Percentiles rank a stretch among this genome's conserved stretches.
Evolutionary conservation across 1,284 basidiomycete genomes (phyloP).

Genomic region (Polyporus tsugae): DNA sequence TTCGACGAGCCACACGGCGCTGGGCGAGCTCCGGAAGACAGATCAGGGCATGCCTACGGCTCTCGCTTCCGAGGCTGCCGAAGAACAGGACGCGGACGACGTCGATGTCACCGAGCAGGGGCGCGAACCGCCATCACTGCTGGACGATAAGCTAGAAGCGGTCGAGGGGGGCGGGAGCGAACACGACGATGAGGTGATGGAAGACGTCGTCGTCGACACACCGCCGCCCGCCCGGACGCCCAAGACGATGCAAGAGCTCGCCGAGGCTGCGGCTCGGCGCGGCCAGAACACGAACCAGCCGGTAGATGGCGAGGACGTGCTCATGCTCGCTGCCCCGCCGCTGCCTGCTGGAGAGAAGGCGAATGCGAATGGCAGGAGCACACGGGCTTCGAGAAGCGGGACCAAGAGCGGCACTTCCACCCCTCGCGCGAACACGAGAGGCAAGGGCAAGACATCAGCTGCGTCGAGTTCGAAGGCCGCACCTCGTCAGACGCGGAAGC

Average conservation of each 20-base stretch:
- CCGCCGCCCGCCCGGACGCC: constrained; percentile 44
- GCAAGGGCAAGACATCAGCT: constrained; percentile 18
- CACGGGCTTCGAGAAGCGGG: constrained; percentile 13
- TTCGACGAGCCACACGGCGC: constrained; percentile 25
- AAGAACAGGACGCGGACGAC: constrained; percentile 11
- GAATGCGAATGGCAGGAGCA: constrained; percentile 8
- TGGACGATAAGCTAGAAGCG: constrained; percentile 10
- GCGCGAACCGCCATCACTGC: not conserved
- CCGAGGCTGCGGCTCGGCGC: constrained; percentile 50
- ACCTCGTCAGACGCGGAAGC: constrained; percentile 37
- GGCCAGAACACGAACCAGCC: constrained; percentile 20
- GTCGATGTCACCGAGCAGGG: constrained; percentile 7
- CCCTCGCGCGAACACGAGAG: constrained; percentile 10
- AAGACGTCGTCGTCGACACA: constrained; percentile 41
- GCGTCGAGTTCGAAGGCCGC: constrained; percentile 7
- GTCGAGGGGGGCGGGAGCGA: constrained; percentile 31
- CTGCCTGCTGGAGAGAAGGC: constrained; percentile 13
- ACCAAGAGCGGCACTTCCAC: constrained; percentile 19
- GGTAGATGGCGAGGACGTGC: constrained; percentile 21
- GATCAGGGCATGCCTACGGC: constrained; percentile 6
- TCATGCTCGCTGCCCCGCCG: constrained; percentile 12
- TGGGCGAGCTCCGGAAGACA: constrained; percentile 22
- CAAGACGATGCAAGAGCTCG: constrained; percentile 73
- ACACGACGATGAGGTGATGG: constrained; percentile 42
- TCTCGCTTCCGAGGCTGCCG: constrained; percentile 12